Conservation (phyloP, 148 eudicot genomes). For the Camellia granthamiana region DNA sequence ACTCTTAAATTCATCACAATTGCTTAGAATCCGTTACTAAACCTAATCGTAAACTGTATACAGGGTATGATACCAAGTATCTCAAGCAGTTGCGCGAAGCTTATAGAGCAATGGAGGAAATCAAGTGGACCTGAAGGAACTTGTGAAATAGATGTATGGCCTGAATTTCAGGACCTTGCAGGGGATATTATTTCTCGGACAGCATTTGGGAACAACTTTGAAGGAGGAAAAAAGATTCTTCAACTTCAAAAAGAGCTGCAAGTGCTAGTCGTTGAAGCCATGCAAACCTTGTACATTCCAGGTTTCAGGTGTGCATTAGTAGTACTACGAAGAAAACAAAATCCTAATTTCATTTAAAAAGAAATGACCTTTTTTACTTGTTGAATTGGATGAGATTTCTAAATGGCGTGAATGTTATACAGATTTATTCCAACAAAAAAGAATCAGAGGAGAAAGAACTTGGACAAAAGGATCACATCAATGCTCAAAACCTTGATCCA, state of each 20-base stretch:
- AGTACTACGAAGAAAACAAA: too few relatives aligned
- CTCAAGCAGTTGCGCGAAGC: constrained; percentile 4
- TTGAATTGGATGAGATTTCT: too few relatives aligned
- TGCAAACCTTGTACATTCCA: constrained; percentile 49
- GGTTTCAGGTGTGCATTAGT: constrained; percentile 34
- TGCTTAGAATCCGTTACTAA: background rate
- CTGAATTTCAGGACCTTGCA: constrained; percentile 41
- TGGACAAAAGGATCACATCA: constrained; percentile 40
- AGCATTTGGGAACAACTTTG: constrained; percentile 55
- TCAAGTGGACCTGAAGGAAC: constrained; percentile 21
- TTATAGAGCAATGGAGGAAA: constrained; percentile 38
- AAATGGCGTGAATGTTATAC: background rate
- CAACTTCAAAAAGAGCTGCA: constrained; percentile 48
- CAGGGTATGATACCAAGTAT: constrained; percentile 27
- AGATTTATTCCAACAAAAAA: constrained; percentile 51
- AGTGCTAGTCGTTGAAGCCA: constrained; percentile 43
- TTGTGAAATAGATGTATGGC: constrained; percentile 51
- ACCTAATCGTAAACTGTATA: background rate
- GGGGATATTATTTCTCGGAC: constrained; percentile 54
- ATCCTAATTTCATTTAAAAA: background rate
- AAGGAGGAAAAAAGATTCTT: constrained; percentile 50
- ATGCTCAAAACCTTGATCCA: constrained; percentile 35
- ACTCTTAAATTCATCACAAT: background rate
- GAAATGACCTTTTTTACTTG: background rate
- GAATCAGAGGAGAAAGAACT: constrained; percentile 37